Conservation (phyloP, 1,284 basidiomycete species). For the Cryptococcus sp. region DNA sequence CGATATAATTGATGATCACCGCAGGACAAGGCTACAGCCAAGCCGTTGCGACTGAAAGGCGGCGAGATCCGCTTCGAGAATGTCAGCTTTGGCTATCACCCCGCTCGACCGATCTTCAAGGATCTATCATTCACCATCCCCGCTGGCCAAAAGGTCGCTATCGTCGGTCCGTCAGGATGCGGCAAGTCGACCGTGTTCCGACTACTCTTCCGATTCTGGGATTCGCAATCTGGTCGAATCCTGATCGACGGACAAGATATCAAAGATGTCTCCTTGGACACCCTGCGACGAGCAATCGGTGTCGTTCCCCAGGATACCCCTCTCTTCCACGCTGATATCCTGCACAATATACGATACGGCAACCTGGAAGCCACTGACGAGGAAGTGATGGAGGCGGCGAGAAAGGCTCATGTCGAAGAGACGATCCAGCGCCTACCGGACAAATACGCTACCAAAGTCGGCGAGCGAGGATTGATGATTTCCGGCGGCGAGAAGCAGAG, state of each 20-base stretch:
- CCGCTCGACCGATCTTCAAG: constrained; percentile 84
- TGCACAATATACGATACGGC: constrained; percentile 95
- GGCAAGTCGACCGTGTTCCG: constrained; percentile 98
- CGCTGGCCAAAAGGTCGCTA: constrained; percentile 91
- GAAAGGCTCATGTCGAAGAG: constrained; percentile 83
- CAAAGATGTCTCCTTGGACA: constrained; percentile 69
- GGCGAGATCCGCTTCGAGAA: constrained; percentile 92
- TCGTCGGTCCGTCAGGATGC: constrained; percentile 94
- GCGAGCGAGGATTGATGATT: constrained; percentile 95
- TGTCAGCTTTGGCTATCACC: constrained; percentile 88
- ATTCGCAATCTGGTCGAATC: constrained; percentile 77
- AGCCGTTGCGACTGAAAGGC: constrained; percentile 69
- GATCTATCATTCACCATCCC: constrained; percentile 89
- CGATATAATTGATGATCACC: neutral
- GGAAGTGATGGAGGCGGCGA: constrained; percentile 79
- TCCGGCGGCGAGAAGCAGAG: constrained; percentile 98
- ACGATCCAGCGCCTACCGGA: constrained; percentile 80
- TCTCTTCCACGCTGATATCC: constrained; percentile 90
- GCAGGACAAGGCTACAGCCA: constrained; percentile 70
- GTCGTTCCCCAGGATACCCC: constrained; percentile 98
- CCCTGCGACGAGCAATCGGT: constrained; percentile 75
- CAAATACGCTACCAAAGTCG: constrained; percentile 86
- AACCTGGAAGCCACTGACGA: constrained; percentile 84
- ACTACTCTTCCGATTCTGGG: constrained; percentile 92
- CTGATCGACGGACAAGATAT: constrained; percentile 78